phyloP scores from a whole-genome alignment of 345 rosid species.

The Melaleuca quinquenervia region DNA sequence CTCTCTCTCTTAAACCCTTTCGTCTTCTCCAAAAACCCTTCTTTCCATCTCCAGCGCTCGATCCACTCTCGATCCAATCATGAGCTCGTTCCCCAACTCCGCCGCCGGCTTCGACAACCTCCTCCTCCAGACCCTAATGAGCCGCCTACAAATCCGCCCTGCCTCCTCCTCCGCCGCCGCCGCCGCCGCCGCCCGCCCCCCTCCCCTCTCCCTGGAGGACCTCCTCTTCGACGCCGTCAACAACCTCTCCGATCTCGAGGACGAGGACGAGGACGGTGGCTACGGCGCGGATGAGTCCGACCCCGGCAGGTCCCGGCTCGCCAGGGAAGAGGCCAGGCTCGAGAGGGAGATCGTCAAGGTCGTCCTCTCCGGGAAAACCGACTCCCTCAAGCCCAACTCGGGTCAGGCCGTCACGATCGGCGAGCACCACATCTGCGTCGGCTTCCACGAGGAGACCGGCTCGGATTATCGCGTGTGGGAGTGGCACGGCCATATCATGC shows the following conservation, averaged over 20 bases:
- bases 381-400: slow-evolving; percentile 78
- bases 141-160: slow-evolving; percentile 75
- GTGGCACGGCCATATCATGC: slow-evolving; percentile 98
- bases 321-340: slow-evolving; percentile 72
- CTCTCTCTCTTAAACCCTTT: not conserved
- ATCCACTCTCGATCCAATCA: not conserved
- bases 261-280: slow-evolving; percentile 29
- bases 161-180: slow-evolving; percentile 14
- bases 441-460: slow-evolving; percentile 67
- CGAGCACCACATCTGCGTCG: slow-evolving; percentile 88
- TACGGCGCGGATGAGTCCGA: slow-evolving; percentile 22
- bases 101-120: slow-evolving; percentile 58
- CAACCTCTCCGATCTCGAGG: slow-evolving; percentile 26
- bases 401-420: slow-evolving; percentile 85
- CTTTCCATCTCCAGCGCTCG: not conserved
- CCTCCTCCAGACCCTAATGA: slow-evolving; percentile 66
- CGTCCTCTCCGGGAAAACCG: slow-evolving; percentile 60
- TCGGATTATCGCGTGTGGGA: slow-evolving; percentile 97
- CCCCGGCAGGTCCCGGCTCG: slow-evolving; percentile 26
- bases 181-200: slow-evolving; percentile 18
- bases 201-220: slow-evolving; percentile 71
- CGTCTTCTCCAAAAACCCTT: not conserved
- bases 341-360: slow-evolving; percentile 73
- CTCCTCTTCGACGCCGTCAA: slow-evolving; percentile 51
- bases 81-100: slow-evolving; percentile 33